Evolutionary conservation across 164 flowering plant species (phyloP).

Genomic region (Piper betle): DNA sequence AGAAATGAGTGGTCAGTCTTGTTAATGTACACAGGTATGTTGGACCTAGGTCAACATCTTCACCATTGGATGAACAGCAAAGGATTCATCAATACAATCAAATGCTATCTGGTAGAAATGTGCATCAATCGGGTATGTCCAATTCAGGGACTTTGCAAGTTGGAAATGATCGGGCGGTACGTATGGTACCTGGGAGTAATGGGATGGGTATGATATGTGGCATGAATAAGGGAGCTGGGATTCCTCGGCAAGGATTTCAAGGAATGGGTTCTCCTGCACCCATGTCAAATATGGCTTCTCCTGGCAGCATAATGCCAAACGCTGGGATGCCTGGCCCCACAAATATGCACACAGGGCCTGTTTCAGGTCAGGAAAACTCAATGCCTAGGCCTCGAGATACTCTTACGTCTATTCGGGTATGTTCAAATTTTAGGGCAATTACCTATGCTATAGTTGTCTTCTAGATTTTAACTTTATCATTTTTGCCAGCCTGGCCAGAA

Average conservation of each 20-base stretch:
- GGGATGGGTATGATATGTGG: constrained; percentile 54
- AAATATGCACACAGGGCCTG: constrained; percentile 50
- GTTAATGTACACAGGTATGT: constrained; percentile 43
- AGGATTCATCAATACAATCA: constrained; percentile 61
- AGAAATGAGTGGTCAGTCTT: no score
- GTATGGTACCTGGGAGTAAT: constrained; percentile 55
- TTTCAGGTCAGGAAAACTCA: constrained; percentile 60
- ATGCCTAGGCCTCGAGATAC: constrained; percentile 67
- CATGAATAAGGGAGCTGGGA: constrained; percentile 51
- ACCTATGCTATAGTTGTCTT: no score
- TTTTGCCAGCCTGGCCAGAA: constrained; percentile 40
- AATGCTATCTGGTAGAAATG: constrained; percentile 47
- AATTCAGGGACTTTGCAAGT: constrained; percentile 35
- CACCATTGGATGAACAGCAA: constrained; percentile 73
- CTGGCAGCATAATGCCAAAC: constrained; percentile 60
- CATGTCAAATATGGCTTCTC: constrained; percentile 31
- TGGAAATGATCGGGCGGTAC: constrained; percentile 52
- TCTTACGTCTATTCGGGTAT: constrained; percentile 65
- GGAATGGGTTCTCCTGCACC: constrained; percentile 56
- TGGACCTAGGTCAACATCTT: constrained; percentile 37
- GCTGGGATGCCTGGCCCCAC: constrained; percentile 49
- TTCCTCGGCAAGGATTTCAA: constrained; percentile 72
- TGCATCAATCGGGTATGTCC: constrained; percentile 43
- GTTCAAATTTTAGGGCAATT: constrained; percentile 4
- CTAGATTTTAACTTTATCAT: no score